Conservation (phyloP, 1,284 basidiomycete species). For the Pisolithus thermaeus region DNA sequence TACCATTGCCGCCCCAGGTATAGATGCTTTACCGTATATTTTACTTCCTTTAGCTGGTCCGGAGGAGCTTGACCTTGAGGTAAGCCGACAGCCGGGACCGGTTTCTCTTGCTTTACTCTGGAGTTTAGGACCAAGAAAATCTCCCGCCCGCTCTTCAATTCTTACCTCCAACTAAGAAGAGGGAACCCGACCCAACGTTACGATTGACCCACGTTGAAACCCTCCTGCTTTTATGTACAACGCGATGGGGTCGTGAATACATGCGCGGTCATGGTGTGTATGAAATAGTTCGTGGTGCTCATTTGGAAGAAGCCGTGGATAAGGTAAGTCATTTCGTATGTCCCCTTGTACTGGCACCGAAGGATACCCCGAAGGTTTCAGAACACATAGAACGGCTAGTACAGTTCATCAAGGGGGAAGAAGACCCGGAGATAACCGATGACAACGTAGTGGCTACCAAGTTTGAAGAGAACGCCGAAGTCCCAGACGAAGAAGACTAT, state of each 20-base stretch:
- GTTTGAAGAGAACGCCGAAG: slow-evolving; percentile 27
- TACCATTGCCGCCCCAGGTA: slow-evolving; percentile 60
- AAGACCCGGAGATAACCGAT: slow-evolving; percentile 45
- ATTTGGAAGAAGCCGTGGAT: slow-evolving; percentile 77
- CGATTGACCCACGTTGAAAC: slow-evolving; percentile 88
- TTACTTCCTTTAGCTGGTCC: slow-evolving; percentile 91
- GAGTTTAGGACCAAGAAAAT: slow-evolving; percentile 77
- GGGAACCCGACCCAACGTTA: slow-evolving; percentile 77
- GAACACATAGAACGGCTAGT: slow-evolving; percentile 72
- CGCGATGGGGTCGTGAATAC: slow-evolving; percentile 80
- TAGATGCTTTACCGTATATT: slow-evolving; percentile 79
- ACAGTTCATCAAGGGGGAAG: slow-evolving; percentile 67
- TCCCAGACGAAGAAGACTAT: slow-evolving; percentile 44
- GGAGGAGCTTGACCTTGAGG: slow-evolving; percentile 90
- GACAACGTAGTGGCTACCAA: slow-evolving; percentile 19
- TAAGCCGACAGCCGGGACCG: slow-evolving; percentile 24
- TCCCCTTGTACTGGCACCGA: slow-evolving; percentile 9
- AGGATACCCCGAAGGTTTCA: slow-evolving; percentile 39
- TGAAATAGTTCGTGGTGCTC: slow-evolving; percentile 77
- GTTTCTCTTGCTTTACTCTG: not conserved
- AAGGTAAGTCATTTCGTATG: slow-evolving; percentile 43
- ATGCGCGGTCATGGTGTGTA: slow-evolving; percentile 83
- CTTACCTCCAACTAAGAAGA: slow-evolving; percentile 76
- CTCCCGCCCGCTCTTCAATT: slow-evolving; percentile 85
- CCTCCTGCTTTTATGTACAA: slow-evolving; percentile 84